Conservation (phyloP, 1,284 basidiomycete species). For the Sporisorium iseilematis-ciliati region DNA sequence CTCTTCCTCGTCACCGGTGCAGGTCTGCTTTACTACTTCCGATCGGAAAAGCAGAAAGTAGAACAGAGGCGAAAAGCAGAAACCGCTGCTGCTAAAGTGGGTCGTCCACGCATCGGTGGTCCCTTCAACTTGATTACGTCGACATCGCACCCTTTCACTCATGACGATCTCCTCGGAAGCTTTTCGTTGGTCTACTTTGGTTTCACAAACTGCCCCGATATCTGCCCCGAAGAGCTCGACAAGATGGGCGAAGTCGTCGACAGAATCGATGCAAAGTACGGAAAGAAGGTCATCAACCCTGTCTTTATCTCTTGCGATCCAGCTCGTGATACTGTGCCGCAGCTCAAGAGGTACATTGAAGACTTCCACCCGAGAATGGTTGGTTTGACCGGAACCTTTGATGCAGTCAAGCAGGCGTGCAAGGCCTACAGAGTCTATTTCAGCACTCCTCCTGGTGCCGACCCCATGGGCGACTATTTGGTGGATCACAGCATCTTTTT, state of each 20-base stretch:
- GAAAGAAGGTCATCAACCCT: slow-evolving; percentile 73
- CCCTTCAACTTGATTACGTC: slow-evolving; percentile 75
- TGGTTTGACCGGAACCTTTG: slow-evolving; percentile 88
- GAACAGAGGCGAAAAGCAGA: slow-evolving; percentile 49
- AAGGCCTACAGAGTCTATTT: slow-evolving; percentile 98
- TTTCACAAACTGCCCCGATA: slow-evolving; percentile 84
- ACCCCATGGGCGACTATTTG: slow-evolving; percentile 86
- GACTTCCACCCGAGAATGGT: slow-evolving; percentile 88
- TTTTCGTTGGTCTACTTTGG: slow-evolving; percentile 85
- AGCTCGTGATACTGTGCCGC: slow-evolving; percentile 82
- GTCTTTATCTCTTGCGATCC: slow-evolving; percentile 97
- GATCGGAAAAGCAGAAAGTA: slow-evolving; percentile 78
- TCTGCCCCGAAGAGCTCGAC: slow-evolving; percentile 97
- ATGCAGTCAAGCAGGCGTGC: slow-evolving; percentile 87
- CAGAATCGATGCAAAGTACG: slow-evolving; percentile 74
- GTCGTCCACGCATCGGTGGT: slow-evolving; percentile 84
- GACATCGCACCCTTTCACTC: slow-evolving; percentile 75
- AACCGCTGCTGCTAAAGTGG: slow-evolving; percentile 70
- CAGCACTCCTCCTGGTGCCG: slow-evolving; percentile 84
- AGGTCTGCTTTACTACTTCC: slow-evolving; percentile 89
- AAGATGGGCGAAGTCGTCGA: slow-evolving; percentile 90
- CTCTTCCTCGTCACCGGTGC: slow-evolving; percentile 85
- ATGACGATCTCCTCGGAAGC: slow-evolving; percentile 83
- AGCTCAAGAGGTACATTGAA: slow-evolving; percentile 73
- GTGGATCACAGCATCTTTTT: slow-evolving; percentile 87